These are phyloP conservation scores for Pleurostoma richardsiae DNA, from an alignment of 2,329 filamentous ascomycete species.

Conservation along the genomic window DNA sequence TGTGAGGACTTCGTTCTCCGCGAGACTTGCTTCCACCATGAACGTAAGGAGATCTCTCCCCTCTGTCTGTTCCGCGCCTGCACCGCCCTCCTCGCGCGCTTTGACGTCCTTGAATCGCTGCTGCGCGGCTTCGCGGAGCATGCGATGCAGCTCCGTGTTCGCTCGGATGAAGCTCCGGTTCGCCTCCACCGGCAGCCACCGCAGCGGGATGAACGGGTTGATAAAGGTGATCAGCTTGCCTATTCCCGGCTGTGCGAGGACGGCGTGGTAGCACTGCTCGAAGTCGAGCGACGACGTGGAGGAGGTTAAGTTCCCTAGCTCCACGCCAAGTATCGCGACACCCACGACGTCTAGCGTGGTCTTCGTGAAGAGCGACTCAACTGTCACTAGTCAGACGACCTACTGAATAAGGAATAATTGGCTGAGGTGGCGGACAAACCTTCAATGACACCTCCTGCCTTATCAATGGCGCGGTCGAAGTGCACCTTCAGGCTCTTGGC, in stretches of 20 bases:
- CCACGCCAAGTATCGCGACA: constrained; percentile 24
- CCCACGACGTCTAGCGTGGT: constrained; percentile 28
- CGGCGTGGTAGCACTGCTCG: constrained; percentile 19
- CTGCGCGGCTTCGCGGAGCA: constrained; percentile 24
- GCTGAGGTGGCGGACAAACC: neutral
- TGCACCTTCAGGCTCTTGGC: constrained; percentile 10
- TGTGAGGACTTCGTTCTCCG: constrained; percentile 8
- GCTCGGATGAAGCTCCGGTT: constrained; percentile 31
- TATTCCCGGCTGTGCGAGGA: constrained; percentile 21
- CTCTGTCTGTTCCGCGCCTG: constrained; percentile 5
- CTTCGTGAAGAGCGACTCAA: constrained; percentile 20
- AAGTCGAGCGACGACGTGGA: constrained; percentile 16
- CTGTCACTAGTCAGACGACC: constrained; percentile 5
- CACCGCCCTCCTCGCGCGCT: constrained; percentile 12
- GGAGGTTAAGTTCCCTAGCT: constrained; percentile 19
- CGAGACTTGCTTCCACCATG: constrained; percentile 17
- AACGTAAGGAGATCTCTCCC: constrained; percentile 18
- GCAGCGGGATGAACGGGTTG: constrained; percentile 14
- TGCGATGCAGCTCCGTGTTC: constrained; percentile 22
- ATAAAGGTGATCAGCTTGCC: constrained; percentile 23
- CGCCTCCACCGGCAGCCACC: constrained; percentile 29
- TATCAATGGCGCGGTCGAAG: constrained; percentile 21
- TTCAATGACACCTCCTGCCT: constrained; percentile 10
- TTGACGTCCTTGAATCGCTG: constrained; percentile 19
- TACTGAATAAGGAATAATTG: too few relatives aligned